These are phyloP conservation scores for Yamadazyma olivae DNA, from an alignment of 805 yeast genomes.

Conservation along the genomic window DNA sequence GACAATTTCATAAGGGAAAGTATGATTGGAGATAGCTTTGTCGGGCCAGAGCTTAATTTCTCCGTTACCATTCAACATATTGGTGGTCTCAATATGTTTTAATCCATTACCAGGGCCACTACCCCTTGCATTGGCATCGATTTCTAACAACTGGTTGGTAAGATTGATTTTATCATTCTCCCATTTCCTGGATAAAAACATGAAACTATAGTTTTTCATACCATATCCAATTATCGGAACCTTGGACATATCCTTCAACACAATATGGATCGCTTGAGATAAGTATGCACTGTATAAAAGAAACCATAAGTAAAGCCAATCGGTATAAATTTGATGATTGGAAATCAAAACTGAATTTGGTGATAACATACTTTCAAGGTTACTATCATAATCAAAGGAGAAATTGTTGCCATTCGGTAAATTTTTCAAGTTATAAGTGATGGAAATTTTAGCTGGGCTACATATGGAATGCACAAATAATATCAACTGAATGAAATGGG, in stretches of 20 bases:
- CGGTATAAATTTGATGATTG: slow-evolving; percentile 94
- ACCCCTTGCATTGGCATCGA: slow-evolving; percentile 63
- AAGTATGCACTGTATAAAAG: slow-evolving; percentile 64
- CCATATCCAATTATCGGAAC: slow-evolving; percentile 84
- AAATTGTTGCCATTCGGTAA: slow-evolving; percentile 15
- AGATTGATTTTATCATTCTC: slow-evolving; percentile 62
- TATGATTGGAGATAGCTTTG: slow-evolving; percentile 18
- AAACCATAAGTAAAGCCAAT: slow-evolving; percentile 94
- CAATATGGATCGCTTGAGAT: slow-evolving; percentile 64
- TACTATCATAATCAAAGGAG: slow-evolving; percentile 28
- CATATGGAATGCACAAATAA: slow-evolving; percentile 47
- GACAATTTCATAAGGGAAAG: slow-evolving; percentile 57
- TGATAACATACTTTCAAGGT: slow-evolving; percentile 27
- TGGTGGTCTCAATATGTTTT: slow-evolving; percentile 28
- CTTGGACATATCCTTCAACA: slow-evolving; percentile 72
- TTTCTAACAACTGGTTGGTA: slow-evolving; percentile 49
- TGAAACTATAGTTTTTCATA: slow-evolving; percentile 73
- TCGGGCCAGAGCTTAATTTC: slow-evolving; percentile 29
- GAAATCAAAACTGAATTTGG: slow-evolving; percentile 66
- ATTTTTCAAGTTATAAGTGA: slow-evolving; percentile 44
- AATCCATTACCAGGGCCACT: slow-evolving; percentile 50
- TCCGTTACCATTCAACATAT: slow-evolving; percentile 7
- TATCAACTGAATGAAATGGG: slow-evolving; percentile 53
- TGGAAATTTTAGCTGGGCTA: slow-evolving; percentile 50
- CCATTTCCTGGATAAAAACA: slow-evolving; percentile 86